These are phyloP conservation scores for Sporothrix schenckii DNA, from an alignment of 2,329 filamentous ascomycete genomes.

Conservation along the genomic window DNA sequence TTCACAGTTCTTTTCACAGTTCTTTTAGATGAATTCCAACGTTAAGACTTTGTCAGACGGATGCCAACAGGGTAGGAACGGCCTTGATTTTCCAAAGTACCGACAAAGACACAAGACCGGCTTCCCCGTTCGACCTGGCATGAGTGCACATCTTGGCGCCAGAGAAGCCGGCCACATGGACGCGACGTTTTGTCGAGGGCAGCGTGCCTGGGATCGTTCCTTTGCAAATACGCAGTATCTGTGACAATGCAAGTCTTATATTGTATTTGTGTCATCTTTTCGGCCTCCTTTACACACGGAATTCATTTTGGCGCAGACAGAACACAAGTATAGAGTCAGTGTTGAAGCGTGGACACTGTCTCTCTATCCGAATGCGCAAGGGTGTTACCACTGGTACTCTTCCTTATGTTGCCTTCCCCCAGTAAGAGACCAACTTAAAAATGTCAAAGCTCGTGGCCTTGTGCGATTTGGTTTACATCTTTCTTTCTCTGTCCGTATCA, in stretches of 20 bases:
- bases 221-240: neutral
- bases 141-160: neutral
- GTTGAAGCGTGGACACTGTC: neutral
- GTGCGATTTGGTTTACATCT: no score
- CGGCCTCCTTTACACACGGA: neutral
- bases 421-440: no score
- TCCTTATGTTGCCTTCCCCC: no score
- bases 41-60: neutral
- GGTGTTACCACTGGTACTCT: no score
- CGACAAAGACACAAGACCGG: neutral
- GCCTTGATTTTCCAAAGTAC: neutral
- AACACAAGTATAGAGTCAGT: neutral
- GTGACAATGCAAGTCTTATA: neutral
- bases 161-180: slow-evolving; percentile 3
- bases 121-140: slow-evolving; percentile 13
- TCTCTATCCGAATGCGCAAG: neutral
- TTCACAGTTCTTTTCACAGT: no score
- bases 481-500: neutral
- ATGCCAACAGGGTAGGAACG: neutral
- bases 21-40: neutral
- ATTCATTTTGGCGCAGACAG: neutral
- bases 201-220: neutral
- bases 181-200: neutral
- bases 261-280: neutral
- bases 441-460: no score